Evolutionary conservation across 495 filamentous ascomycete genomes (phyloP).

Genomic region (Extremus antarcticus): DNA sequence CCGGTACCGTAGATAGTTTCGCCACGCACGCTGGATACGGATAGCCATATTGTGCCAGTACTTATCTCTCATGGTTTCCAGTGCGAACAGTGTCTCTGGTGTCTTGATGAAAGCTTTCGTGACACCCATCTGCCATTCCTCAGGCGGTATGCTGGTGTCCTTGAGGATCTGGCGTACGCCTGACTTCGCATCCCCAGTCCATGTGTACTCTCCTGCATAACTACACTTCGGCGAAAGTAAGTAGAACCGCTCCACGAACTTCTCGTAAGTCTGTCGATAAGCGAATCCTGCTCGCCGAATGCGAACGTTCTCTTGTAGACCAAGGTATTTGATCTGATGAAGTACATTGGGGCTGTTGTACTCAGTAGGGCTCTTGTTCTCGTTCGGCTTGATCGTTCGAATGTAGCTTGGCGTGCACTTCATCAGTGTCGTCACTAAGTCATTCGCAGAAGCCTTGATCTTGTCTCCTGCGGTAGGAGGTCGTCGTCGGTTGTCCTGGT

Average conservation of each 20-base stretch:
- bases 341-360: constrained; percentile 86
- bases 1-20: constrained; percentile 86
- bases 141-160: constrained; percentile 85
- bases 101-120: constrained; percentile 98
- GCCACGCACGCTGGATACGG: constrained; percentile 92
- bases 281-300: constrained; percentile 96
- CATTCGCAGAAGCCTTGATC: constrained; percentile 93
- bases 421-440: constrained; percentile 90
- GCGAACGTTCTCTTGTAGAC: constrained; percentile 96
- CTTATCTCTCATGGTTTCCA: constrained; percentile 93
- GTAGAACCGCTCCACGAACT: constrained; percentile 96
- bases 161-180: constrained; percentile 91
- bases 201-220: constrained; percentile 95
- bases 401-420: constrained; percentile 96
- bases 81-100: constrained; percentile 89
- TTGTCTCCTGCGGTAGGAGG: constrained; percentile 95
- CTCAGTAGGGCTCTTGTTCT: constrained; percentile 89
- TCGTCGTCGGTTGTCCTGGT: constrained; percentile 88
- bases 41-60: constrained; percentile 99
- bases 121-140: constrained; percentile 96
- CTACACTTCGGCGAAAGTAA: constrained; percentile 87
- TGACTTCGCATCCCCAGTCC: constrained; percentile 74
- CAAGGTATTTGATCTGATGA: constrained; percentile 99
- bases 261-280: constrained; percentile 95
- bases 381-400: constrained; percentile 98